phyloP scores from a whole-genome alignment of 2,329 filamentous ascomycete species.

The Tolypocladium amazonense region DNA sequence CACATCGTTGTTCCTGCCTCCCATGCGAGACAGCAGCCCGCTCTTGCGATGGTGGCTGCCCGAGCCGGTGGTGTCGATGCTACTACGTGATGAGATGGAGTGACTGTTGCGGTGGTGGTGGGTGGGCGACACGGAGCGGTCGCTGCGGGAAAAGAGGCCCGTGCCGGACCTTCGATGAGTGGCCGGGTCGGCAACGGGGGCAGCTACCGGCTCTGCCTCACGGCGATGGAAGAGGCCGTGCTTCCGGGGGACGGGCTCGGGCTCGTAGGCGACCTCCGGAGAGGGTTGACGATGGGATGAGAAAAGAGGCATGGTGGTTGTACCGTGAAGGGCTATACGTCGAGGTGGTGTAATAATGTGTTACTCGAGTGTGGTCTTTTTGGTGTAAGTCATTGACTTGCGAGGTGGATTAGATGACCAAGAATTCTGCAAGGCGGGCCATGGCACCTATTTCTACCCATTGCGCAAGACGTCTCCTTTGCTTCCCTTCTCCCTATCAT shows the following conservation, averaged over 20 bases:
- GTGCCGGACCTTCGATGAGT: constrained; percentile 2
- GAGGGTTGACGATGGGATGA: constrained; percentile 16
- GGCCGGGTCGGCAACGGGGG: constrained; percentile 6
- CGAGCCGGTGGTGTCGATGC: constrained; percentile 1
- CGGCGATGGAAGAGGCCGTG: constrained; percentile 26
- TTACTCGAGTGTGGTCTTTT: background rate
- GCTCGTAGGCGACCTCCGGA: constrained; percentile 12
- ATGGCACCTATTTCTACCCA: background rate
- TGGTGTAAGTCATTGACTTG: background rate
- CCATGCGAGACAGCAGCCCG: constrained; percentile 30
- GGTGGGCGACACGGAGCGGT: background rate
- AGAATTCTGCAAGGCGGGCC: background rate
- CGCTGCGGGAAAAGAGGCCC: constrained; percentile 5
- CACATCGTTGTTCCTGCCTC: constrained; percentile 31
- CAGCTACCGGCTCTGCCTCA: constrained; percentile 11
- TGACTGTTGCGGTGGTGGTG: constrained; percentile 6
- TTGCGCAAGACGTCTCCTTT: background rate
- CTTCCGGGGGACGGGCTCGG: constrained; percentile 18
- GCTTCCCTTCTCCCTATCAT: background rate
- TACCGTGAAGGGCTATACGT: background rate
- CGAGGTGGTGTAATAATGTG: background rate
- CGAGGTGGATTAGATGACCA: background rate
- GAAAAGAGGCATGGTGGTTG: constrained; percentile 19
- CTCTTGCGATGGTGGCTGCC: constrained; percentile 1
- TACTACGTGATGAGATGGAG: constrained; percentile 6